phyloP scores from a whole-genome alignment of 1,284 basidiomycete genomes.

The Ganoderma leucocontextum region DNA sequence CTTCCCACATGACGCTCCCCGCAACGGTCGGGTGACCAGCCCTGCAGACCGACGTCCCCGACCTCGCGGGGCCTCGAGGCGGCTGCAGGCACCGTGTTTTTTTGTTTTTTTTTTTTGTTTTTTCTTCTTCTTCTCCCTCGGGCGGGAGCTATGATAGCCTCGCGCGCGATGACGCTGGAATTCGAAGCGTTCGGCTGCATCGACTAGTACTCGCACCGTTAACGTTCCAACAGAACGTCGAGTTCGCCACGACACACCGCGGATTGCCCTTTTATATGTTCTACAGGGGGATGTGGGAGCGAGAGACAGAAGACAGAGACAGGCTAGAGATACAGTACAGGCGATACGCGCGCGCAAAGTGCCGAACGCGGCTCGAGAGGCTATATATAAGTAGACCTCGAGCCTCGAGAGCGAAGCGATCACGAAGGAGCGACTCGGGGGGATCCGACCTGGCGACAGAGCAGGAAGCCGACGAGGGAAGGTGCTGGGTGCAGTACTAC shows the following conservation, averaged over 20 bases:
- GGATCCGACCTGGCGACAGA: no score
- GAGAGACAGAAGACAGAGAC: background rate
- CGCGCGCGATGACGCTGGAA: background rate
- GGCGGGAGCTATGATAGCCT: no score
- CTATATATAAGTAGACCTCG: background rate
- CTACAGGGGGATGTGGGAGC: background rate
- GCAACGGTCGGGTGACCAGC: constrained; percentile 5
- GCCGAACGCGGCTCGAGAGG: background rate
- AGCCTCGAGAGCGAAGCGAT: background rate
- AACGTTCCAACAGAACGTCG: constrained; percentile 1
- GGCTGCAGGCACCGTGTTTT: background rate
- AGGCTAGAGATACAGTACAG: constrained; percentile 5
- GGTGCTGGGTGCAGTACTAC: constrained; percentile 5
- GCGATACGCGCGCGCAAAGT: background rate
- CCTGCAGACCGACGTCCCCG: background rate
- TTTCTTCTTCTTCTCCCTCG: no score
- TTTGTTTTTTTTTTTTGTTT: no score
- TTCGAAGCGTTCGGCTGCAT: no score
- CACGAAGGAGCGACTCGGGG: background rate
- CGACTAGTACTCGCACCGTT: background rate
- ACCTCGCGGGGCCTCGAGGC: background rate
- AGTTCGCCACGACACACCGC: background rate
- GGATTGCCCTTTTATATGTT: constrained; percentile 8
- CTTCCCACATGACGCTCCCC: constrained; percentile 17
- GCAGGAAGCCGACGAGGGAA: background rate